Base-by-base conservation (phyloP, 1,284 basidiomycete genomes). In the Peniophora sp. region DNA sequence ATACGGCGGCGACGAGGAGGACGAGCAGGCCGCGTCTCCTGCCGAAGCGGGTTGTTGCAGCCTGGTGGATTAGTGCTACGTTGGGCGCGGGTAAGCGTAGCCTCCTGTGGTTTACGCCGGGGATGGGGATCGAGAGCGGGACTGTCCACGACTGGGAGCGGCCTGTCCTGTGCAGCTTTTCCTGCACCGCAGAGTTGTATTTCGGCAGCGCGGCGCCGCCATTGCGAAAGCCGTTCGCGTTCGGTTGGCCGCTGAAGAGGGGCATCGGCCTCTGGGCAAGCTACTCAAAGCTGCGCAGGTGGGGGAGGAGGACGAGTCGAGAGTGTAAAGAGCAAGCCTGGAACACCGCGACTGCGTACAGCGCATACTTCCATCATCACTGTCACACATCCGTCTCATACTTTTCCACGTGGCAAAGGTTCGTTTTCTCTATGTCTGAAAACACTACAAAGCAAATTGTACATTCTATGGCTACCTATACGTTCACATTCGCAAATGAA, bases 61-160 rank as follows among this genome's bases (percentile, higher is more conserved):
- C 70, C 49, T 78, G 73, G 64, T 84, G 77, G 51, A 85, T 54
- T 57, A 79, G 74, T 2, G 74, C 70, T 9, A 85, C 78, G 60
- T 92, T 89, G 52, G 81, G 83, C 45, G 89, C 61, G 55, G 71
- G 69, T 46, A 86, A 54, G 24, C 74, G 74, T 14, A 84, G 58
- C 39, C 72, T 69, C 53, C 77, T 76, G 16, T 69, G 69, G 49
- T 65, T 72, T 5, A 80, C 65, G 52, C 79, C 77, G 14, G 84
- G 85, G 47, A 88, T 72, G 49, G 78, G 74, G 19, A 88, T 56
- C 38, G 75, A 75, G 41, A 85, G 59, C n/a, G 74, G 70, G 41
- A 83, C 67, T 45, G 80, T 73, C 83, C 83, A 85, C 16, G 77
- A 70, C 36, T 67, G 61, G 46, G 72, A 65, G 23, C 69, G 71